A percentile compares a stretch with the other conserved stretches of the same genome.
phyloP scores from a whole-genome alignment of 2,329 filamentous ascomycete species.

The Cladorrhinum sp. region DNA sequence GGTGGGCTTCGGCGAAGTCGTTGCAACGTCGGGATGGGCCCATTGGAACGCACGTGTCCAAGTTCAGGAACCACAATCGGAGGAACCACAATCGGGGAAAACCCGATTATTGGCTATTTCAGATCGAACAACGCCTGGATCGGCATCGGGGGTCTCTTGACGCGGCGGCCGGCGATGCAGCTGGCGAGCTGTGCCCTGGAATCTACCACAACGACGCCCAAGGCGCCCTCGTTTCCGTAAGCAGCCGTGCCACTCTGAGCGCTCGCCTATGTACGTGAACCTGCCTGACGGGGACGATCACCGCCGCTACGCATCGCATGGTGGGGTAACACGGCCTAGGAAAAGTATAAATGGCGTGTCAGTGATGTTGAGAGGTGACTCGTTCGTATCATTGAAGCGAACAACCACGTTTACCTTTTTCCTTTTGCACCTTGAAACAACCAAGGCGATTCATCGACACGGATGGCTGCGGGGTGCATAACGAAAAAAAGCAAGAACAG shows the following conservation, averaged over 20 bases:
- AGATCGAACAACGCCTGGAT: neutral
- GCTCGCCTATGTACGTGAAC: neutral
- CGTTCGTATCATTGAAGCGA: neutral
- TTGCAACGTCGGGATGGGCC: neutral
- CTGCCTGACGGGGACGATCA: neutral
- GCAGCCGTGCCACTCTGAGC: neutral
- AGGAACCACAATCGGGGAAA: slow-evolving; percentile 17
- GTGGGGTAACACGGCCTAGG: neutral
- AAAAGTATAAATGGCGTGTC: neutral
- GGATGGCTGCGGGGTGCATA: neutral
- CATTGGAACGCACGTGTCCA: slow-evolving; percentile 11
- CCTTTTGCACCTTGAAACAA: neutral
- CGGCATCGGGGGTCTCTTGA: neutral
- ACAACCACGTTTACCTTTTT: neutral
- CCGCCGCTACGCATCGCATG: neutral
- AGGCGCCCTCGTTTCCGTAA: neutral
- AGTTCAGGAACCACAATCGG: slow-evolving; percentile 20
- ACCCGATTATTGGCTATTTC: slow-evolving; percentile 23
- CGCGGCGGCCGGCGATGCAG: neutral
- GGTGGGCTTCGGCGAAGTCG: neutral
- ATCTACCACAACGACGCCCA: neutral
- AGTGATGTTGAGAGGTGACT: neutral
- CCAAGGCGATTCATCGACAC: neutral
- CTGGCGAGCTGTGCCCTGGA: neutral
- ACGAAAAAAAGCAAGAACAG: neutral